A percentile compares a stretch with the other conserved stretches of the same genome.
Conservation (phyloP, 2,329 filamentous ascomycete species). For the Teratosphaeria epicoccoides region DNA sequence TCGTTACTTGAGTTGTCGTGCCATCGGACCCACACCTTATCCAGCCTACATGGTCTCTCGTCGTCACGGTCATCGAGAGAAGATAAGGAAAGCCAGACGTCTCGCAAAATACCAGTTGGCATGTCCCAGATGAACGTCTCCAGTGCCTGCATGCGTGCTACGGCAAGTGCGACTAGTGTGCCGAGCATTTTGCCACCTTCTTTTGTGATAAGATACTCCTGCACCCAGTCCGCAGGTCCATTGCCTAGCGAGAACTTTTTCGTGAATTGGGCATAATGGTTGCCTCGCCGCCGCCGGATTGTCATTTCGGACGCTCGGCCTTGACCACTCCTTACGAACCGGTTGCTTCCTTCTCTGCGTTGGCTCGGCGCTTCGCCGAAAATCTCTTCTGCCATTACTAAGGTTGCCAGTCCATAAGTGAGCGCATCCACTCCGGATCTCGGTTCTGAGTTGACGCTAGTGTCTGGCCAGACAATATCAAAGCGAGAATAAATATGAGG, state of each 20-base stretch:
- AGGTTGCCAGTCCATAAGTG: conserved; percentile 68
- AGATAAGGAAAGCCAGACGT: conserved; percentile 69
- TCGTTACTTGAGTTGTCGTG: conserved; percentile 58
- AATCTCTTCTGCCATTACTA: conserved; percentile 61
- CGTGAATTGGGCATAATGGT: conserved; percentile 68
- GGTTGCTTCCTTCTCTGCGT: conserved; percentile 19
- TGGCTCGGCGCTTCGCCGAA: conserved; percentile 43
- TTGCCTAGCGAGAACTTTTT: conserved; percentile 80
- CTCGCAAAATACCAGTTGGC: conserved; percentile 71
- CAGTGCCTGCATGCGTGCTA: conserved; percentile 72
- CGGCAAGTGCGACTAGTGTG: conserved; percentile 64
- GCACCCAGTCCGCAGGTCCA: conserved; percentile 65
- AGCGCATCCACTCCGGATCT: conserved; percentile 69
- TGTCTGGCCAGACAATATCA: conserved; percentile 81
- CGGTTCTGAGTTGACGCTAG: conserved; percentile 51
- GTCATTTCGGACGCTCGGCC: conserved; percentile 19
- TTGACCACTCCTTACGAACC: conserved; percentile 13
- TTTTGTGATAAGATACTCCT: conserved; percentile 71
- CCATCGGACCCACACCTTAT: conserved; percentile 71
- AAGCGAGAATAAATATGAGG: conserved; percentile 76
- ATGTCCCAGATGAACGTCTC: conserved; percentile 83
- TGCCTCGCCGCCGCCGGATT: conserved; percentile 45
- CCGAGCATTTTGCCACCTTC: conserved; percentile 84
- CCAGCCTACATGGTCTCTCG: conserved; percentile 54
- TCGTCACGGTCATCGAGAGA: conserved; percentile 54